Base-by-base conservation (phyloP, 352 stramenopile genomes). In the Globisporangium polare region DNA sequence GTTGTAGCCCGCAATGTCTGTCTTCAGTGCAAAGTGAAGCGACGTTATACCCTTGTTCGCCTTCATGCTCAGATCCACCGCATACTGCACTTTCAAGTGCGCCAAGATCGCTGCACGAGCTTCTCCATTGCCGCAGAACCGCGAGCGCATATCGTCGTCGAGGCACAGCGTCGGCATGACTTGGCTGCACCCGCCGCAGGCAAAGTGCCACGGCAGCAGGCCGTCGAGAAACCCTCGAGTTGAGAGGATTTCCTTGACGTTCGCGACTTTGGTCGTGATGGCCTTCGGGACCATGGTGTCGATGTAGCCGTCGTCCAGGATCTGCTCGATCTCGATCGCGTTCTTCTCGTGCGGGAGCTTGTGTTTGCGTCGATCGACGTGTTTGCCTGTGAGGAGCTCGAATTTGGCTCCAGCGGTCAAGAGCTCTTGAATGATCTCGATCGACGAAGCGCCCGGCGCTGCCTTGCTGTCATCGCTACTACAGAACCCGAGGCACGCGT, bases 401-500 rank as follows among this genome's bases (percentile, higher is more conserved):
- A 76, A 72, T 26, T 69, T 73, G 0, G 57, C 3, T 0, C 66
- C 51, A 17, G 68, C 47, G 0, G 63, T 42, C 2, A 90, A 56
- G 17, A 93, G 56, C 7, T 72, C 50, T 4, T 71, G 49, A 0
- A 80, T 43, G 5, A 89, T 53, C 10, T 70, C 60, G 2, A 86
- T 27, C 8, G 77, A 69, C 10, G 3, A 27, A 31, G 17, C 12
- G 1, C 10, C 54, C 41, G 5, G 41, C 53, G 2, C 67, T 50
- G 18, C 60, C 68, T 37, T 64, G 58, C 41, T 20, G 0, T 75
- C 58, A 0, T 59, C 26, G 27, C 46, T 62, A 20, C 50, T 50
- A 54, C 81, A 89, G 35, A 90, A 78, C 1, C 79, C 83, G 8
- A 89, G 62, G 31, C 78, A 90, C 1, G 78, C 77, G 56, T 89